Percentiles rank a stretch among this genome's conserved stretches.
phyloP scores from a whole-genome alignment of 176 grass and related monocot species.

The Oryza coarctata region DNA sequence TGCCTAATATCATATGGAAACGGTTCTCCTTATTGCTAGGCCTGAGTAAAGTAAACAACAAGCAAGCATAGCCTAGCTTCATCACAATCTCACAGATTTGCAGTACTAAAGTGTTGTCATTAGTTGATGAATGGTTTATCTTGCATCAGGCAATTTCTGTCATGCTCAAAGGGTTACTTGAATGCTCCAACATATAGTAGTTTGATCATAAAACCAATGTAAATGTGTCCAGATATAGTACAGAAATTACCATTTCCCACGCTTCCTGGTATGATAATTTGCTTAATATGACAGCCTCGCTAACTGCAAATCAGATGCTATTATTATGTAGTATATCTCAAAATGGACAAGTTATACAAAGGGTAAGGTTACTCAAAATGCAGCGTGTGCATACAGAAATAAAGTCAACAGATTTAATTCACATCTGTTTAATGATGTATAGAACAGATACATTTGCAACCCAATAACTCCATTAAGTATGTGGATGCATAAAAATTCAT shows the following conservation, averaged over 20 bases:
- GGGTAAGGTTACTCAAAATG: constrained; percentile 5
- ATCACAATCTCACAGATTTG: neutral
- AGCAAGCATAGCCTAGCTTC: neutral
- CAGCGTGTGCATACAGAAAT: neutral
- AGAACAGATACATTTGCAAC: neutral
- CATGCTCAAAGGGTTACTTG: neutral
- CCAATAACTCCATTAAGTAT: neutral
- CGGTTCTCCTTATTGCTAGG: neutral
- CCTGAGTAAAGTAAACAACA: neutral
- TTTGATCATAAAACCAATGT: neutral
- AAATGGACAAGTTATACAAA: neutral
- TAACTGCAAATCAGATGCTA: constrained; percentile 52
- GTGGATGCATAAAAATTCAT: neutral
- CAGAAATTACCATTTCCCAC: constrained; percentile 80
- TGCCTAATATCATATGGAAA: neutral
- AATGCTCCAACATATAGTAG: neutral
- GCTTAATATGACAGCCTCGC: constrained; percentile 76
- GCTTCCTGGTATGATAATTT: constrained; percentile 84
- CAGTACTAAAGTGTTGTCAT: neutral
- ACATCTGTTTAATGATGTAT: neutral
- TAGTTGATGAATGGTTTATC: neutral
- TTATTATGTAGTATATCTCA: constrained; percentile 10
- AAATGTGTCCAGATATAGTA: constrained; percentile 12
- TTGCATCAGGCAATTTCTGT: neutral
- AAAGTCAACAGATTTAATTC: neutral